Evolutionary conservation across 2,329 filamentous ascomycete species (phyloP), one percentile per base, ranked within the genome.

Genomic region (Fonsecaea erecta): DNA sequence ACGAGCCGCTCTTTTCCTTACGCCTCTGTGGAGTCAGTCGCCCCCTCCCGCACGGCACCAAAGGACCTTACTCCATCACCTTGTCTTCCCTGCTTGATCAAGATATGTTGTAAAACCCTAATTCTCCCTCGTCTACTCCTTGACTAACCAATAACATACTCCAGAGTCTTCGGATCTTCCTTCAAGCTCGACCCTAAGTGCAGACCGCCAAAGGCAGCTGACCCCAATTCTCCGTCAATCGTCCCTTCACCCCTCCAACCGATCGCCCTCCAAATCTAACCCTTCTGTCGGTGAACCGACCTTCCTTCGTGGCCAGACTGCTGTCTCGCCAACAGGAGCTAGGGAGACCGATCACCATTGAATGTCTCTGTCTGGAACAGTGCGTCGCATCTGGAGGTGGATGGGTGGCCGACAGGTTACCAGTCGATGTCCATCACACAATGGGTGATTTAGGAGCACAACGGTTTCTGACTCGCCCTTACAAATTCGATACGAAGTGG

Each of bases 151-250:
- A 48, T 48, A 24, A 12, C 43, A 48, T 1, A 48, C 18, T 24
- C 3, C 18, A 48, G 6, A 24, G 7, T 48, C 43, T 21, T 48
- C 43, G 43, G 43, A 48, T 48, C 43, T 48, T 24, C 43, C 18
- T 48, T 24, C 43, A 48, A 24, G 43, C 21, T 48, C 43, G 21
- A 24, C 18, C 18, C 32, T 16, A 48, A 12, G 43, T 48, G 43
- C 43, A 24, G 43, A 48, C 43, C 43, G 43, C 43, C 43, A 24
- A 48, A 48, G 43, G 18, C 43, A 48, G 43, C 43, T 48, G 43
- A 48, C 43, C 12, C 43, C 43, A 11, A 11, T 34, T n/a, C 14
- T 40, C 37, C 14, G 11, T 40, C 43, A 24, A 48, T 12, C n/a
- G 18, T 48, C 43, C 6, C 21, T 24, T 24, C 21, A n/a, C 12